Evolutionary conservation across 192 early-diverging fungal genomes (phyloP).

Genomic region (Polychytrium aggregatum): DNA sequence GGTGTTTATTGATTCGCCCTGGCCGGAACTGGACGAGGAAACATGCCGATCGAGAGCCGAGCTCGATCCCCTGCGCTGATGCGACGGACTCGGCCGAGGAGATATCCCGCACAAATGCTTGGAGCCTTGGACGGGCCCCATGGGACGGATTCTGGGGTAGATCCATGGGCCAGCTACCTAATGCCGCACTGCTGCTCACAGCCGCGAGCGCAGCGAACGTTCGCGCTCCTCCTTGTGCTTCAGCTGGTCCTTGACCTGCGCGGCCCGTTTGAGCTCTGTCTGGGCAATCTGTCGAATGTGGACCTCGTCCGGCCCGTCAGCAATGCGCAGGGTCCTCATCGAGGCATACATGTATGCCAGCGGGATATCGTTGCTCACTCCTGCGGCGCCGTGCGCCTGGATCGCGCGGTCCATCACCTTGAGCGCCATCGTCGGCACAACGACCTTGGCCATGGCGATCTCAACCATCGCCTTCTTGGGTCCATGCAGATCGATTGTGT

Average conservation of each 20-base stretch:
- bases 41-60: too few species aligned
- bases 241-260: too few species aligned
- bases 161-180: too few species aligned
- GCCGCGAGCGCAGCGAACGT: too few species aligned
- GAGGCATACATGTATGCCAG: constrained; percentile 73
- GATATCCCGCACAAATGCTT: too few species aligned
- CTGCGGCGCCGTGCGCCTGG: constrained; percentile 87
- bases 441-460: constrained; percentile 95
- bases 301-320: constrained; percentile 92
- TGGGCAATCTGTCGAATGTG: constrained; percentile 72
- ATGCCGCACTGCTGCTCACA: constrained; percentile 5
- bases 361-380: constrained; percentile 75
- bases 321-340: constrained; percentile 75
- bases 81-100: too few species aligned
- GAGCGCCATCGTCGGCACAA: constrained; percentile 69
- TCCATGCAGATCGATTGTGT: constrained; percentile 76
- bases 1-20: too few species aligned
- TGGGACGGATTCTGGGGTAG: too few species aligned
- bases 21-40: too few species aligned
- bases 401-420: constrained; percentile 82
- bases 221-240: too few species aligned
- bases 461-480: constrained; percentile 85
- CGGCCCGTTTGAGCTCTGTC: constrained; percentile 22
- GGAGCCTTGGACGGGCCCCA: too few species aligned
- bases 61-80: too few species aligned